These are phyloP conservation scores for Amphirosellinia nigrospora DNA, from an alignment of 495 filamentous ascomycete species.

Conservation along the genomic window DNA sequence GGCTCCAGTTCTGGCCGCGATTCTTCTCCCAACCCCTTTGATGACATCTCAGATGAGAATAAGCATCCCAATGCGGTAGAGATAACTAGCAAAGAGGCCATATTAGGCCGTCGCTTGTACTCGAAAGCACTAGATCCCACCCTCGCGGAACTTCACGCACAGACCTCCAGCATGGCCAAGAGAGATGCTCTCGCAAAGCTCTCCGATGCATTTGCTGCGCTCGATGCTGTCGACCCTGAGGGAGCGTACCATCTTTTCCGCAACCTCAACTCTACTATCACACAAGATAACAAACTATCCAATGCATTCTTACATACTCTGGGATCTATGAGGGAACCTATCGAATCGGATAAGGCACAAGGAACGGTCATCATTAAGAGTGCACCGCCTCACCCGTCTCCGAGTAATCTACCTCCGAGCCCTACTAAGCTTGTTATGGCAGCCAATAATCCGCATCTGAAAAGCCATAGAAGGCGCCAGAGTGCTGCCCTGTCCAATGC, in stretches of 20 bases:
- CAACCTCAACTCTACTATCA: conserved; percentile 59
- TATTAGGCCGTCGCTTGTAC: conserved; percentile 80
- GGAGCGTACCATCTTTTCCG: conserved; percentile 84
- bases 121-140: conserved; percentile 77
- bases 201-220: conserved; percentile 79
- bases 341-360: conserved; percentile 42
- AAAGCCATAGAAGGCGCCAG: conserved; percentile 75
- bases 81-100: conserved; percentile 74
- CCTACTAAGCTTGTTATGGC: conserved; percentile 68
- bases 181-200: conserved; percentile 80
- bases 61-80: conserved; percentile 50
- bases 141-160: conserved; percentile 81
- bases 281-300: conserved; percentile 50
- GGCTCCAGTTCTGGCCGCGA: conserved; percentile 54
- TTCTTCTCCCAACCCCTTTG: conserved; percentile 41
- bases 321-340: conserved; percentile 25
- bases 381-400: conserved; percentile 27
- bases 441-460: conserved; percentile 84
- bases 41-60: conserved; percentile 50
- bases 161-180: conserved; percentile 75
- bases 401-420: conserved; percentile 35
- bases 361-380: conserved; percentile 57
- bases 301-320: conserved; percentile 41
- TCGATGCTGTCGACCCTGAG: conserved; percentile 90
- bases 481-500: conserved; percentile 53